Evolutionary conservation across 805 yeast species (phyloP).

Genomic region (Candida koratica): DNA sequence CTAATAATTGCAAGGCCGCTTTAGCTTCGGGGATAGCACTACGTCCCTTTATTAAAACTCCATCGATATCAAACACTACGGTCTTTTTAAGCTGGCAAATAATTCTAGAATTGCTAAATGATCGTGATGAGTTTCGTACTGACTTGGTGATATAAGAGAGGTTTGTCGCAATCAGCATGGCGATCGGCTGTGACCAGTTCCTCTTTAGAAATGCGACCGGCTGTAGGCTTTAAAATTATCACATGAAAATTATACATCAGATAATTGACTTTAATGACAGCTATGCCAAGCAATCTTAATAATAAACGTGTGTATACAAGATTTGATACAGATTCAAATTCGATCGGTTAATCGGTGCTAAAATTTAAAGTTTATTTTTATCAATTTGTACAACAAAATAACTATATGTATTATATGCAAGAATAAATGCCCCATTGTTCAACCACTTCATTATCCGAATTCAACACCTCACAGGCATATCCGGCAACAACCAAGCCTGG

Average conservation of each 20-base stretch:
- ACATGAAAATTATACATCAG: no score
- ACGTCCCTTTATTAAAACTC: constrained; percentile 76
- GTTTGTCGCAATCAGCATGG: no score
- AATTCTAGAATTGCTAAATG: no score
- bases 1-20: constrained; percentile 53
- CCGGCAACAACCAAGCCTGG: constrained; percentile 90
- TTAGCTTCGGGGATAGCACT: constrained; percentile 63
- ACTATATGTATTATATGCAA: background rate
- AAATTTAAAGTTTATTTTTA: background rate
- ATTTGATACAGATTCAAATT: no score
- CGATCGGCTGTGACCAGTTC: no score
- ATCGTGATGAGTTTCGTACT: no score
- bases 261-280: no score
- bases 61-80: constrained; percentile 64
- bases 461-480: constrained; percentile 54
- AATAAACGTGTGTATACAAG: no score
- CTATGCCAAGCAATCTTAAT: no score
- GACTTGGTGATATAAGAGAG: no score
- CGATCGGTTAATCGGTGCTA: constrained; percentile 1
- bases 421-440: constrained; percentile 5
- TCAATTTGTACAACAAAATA: background rate
- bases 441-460: constrained; percentile 4
- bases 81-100: constrained; percentile 7
- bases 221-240: no score
- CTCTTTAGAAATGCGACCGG: no score